Evolutionary conservation across 345 rosid genomes (phyloP).

Genomic region (Dipteronia sinensis): DNA sequence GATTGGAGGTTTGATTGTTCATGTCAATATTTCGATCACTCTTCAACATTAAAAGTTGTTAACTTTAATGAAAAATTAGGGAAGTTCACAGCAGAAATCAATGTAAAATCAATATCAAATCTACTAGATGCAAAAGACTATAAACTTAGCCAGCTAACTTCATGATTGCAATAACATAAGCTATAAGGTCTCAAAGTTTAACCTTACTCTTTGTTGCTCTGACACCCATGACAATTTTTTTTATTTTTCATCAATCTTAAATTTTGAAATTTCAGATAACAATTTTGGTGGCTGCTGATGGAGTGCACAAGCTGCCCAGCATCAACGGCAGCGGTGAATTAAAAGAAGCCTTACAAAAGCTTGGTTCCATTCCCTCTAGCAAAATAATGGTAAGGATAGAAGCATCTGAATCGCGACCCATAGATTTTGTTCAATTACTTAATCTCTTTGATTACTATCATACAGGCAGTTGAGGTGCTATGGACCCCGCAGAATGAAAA

Average conservation of each 20-base stretch:
- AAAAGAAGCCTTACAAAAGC: slow-evolving; percentile 82
- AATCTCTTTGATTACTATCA: slow-evolving; percentile 14
- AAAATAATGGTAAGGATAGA: slow-evolving; percentile 61
- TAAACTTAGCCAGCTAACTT: neutral
- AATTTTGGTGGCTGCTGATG: slow-evolving; percentile 90
- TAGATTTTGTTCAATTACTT: slow-evolving; percentile 11
- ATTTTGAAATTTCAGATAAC: slow-evolving; percentile 56
- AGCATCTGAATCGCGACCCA: neutral
- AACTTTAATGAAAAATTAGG: no score
- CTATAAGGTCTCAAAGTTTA: neutral
- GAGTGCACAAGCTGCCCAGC: slow-evolving; percentile 70
- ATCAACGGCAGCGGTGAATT: slow-evolving; percentile 70
- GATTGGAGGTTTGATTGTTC: neutral
- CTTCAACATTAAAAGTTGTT: neutral
- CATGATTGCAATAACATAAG: neutral
- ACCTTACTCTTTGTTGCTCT: neutral
- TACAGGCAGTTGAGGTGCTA: slow-evolving; percentile 92
- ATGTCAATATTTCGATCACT: neutral
- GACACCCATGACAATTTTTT: neutral
- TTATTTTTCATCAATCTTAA: neutral
- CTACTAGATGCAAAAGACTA: neutral
- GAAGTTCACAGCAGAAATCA: neutral
- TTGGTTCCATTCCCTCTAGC: slow-evolving; percentile 69
- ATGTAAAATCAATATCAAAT: no score
- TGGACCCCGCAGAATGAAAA: slow-evolving; percentile 96